phyloP scores from a whole-genome alignment of 2,329 filamentous ascomycete species.

The Colletotrichum plurivorum region DNA sequence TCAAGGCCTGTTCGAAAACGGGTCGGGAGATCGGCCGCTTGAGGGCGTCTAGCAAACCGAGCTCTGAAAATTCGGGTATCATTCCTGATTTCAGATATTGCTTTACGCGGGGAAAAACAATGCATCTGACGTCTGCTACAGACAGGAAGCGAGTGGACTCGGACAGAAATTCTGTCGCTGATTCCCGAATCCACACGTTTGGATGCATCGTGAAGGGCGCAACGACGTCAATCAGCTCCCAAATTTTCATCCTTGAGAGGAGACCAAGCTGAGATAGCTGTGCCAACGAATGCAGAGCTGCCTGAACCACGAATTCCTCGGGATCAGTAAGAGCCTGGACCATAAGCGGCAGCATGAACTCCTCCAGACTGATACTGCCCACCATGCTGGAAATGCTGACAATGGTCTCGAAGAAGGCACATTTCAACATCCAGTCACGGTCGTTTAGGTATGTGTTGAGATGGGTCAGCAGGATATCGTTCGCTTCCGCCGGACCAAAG shows the following conservation, averaged over 20 bases:
- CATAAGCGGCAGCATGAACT: conserved; percentile 96
- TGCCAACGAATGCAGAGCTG: conserved; percentile 88
- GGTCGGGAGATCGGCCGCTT: conserved; percentile 85
- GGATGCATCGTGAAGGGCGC: conserved; percentile 92
- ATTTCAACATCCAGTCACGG: conserved; percentile 95
- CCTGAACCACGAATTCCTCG: conserved; percentile 94
- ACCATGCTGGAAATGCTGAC: conserved; percentile 93
- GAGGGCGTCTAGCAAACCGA: conserved; percentile 82
- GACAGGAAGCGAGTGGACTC: conserved; percentile 83
- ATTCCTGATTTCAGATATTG: conserved; percentile 85
- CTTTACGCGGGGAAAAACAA: conserved; percentile 83
- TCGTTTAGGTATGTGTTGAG: conserved; percentile 98
- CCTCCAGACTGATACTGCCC: conserved; percentile 89
- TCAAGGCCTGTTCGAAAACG: conserved; percentile 87
- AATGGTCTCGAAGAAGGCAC: conserved; percentile 95
- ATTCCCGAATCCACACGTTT: conserved; percentile 94
- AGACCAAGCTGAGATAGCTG: conserved; percentile 91
- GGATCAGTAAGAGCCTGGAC: conserved; percentile 92
- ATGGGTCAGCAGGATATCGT: conserved; percentile 96
- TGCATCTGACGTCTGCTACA: conserved; percentile 84
- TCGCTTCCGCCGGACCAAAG: conserved; percentile 91
- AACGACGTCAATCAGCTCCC: conserved; percentile 89
- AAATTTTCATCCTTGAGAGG: conserved; percentile 85
- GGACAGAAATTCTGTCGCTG: conserved; percentile 86
- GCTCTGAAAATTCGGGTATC: conserved; percentile 76